Conservation (phyloP, 768 basidiomycete species). For the Boletus patriciae region DNA sequence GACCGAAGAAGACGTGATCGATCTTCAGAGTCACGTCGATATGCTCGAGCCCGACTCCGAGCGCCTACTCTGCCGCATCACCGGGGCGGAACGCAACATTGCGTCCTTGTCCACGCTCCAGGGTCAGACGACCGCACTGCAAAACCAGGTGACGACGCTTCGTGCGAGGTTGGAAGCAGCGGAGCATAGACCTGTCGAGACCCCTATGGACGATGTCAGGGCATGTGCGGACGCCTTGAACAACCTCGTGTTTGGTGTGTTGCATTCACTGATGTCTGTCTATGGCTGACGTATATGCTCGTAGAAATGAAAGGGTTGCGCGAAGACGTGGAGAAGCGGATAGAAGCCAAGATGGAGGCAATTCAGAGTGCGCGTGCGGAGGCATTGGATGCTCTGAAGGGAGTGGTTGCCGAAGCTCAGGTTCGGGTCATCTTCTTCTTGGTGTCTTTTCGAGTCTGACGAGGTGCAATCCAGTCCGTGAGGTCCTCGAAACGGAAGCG, state of each 20-base stretch:
- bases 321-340: conserved; percentile 44
- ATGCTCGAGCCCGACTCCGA: conserved; percentile 38
- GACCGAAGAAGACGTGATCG: conserved; percentile 32
- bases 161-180: conserved; percentile 22
- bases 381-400: conserved; percentile 38
- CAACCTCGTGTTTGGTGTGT: conserved; percentile 45
- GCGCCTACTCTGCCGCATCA: conserved; percentile 28
- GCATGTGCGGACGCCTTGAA: conserved; percentile 38
- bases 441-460: conserved; percentile 17
- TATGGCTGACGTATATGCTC: background rate
- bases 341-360: conserved; percentile 46
- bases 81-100: conserved; percentile 31
- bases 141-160: conserved; percentile 20
- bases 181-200: conserved; percentile 8
- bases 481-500: conserved; percentile 67
- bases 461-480: conserved; percentile 25
- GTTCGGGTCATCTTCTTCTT: conserved; percentile 23
- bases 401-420: conserved; percentile 36
- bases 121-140: conserved; percentile 22
- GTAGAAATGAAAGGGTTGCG: conserved; percentile 49
- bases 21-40: conserved; percentile 40
- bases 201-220: conserved; percentile 23
- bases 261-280: background rate
- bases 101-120: conserved; percentile 31
- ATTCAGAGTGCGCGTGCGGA: conserved; percentile 43